Evolutionary conservation across 148 eudicot species (phyloP).

Genomic region (Chenopodium suecicum): DNA sequence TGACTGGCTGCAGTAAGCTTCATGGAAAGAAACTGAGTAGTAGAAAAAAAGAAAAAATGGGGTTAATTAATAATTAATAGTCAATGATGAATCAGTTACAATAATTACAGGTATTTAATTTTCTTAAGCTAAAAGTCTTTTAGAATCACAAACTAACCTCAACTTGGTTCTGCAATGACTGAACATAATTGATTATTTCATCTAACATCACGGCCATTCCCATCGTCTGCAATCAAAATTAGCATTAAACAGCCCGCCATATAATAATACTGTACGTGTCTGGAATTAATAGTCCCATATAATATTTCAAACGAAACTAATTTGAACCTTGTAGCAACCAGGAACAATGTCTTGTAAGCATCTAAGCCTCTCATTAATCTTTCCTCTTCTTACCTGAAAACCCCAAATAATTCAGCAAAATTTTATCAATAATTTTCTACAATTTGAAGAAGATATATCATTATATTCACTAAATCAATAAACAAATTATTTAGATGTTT

Average conservation of each 20-base stretch:
- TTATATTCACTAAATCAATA: too few species aligned
- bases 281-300: not conserved
- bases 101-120: not conserved
- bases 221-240: conserved; percentile 53
- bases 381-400: conserved; percentile 77
- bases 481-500: too few species aligned
- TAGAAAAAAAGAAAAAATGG: not conserved
- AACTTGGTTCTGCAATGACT: conserved; percentile 84
- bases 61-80: not conserved
- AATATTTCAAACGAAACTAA: too few species aligned
- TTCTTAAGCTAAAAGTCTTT: not conserved
- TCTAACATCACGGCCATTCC: conserved; percentile 93
- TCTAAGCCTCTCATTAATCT: conserved; percentile 74
- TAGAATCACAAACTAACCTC: conserved; percentile 44
- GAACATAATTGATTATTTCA: conserved; percentile 86
- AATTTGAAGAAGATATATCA: too few species aligned
- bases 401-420: not conserved
- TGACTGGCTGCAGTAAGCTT: conserved; percentile 75
- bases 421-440: too few species aligned
- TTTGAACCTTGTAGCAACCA: conserved; percentile 76
- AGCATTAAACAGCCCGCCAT: not conserved
- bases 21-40: conserved; percentile 69
- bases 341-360: conserved; percentile 85
- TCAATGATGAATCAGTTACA: not conserved
- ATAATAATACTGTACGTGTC: too few species aligned